Conservation (phyloP, 2,329 filamentous ascomycete species). For the Trichophyton simii region DNA sequence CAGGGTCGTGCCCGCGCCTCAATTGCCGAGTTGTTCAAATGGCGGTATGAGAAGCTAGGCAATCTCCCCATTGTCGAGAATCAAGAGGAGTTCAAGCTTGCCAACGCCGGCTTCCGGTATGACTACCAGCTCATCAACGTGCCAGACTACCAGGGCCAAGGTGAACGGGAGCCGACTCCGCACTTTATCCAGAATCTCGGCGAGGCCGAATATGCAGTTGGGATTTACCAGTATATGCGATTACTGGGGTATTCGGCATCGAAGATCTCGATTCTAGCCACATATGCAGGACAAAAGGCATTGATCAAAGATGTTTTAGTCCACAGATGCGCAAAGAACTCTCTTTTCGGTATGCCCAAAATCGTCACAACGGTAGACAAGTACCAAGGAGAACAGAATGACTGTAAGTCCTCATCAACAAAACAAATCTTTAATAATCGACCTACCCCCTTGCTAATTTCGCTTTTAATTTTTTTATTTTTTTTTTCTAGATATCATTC, state of each 20-base stretch:
- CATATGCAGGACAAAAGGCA: conserved; percentile 84
- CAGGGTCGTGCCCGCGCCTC: conserved; percentile 82
- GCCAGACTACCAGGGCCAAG: conserved; percentile 77
- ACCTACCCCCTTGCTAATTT: background rate
- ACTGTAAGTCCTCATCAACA: conserved; percentile 45
- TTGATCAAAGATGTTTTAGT: conserved; percentile 75
- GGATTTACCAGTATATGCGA: conserved; percentile 94
- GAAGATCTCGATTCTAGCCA: conserved; percentile 78
- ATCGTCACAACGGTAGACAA: conserved; percentile 94
- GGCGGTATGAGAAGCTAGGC: conserved; percentile 73
- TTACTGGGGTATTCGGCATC: conserved; percentile 77
- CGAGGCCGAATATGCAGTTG: conserved; percentile 93
- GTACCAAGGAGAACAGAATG: conserved; percentile 98
- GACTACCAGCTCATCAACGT: conserved; percentile 98
- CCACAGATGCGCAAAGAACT: conserved; percentile 70
- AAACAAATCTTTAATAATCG: background rate
- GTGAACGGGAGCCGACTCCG: conserved; percentile 78
- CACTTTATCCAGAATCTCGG: conserved; percentile 96
- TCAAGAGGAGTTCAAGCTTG: conserved; percentile 57
- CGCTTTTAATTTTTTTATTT: background rate
- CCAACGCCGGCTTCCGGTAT: conserved; percentile 84
- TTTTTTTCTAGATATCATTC: conserved; percentile 59
- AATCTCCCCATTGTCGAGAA: conserved; percentile 64
- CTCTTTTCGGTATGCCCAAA: conserved; percentile 77
- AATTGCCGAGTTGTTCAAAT: conserved; percentile 81